These are phyloP conservation scores for Inga laurina DNA, from an alignment of 306 rosid species.

Conservation along the genomic window DNA sequence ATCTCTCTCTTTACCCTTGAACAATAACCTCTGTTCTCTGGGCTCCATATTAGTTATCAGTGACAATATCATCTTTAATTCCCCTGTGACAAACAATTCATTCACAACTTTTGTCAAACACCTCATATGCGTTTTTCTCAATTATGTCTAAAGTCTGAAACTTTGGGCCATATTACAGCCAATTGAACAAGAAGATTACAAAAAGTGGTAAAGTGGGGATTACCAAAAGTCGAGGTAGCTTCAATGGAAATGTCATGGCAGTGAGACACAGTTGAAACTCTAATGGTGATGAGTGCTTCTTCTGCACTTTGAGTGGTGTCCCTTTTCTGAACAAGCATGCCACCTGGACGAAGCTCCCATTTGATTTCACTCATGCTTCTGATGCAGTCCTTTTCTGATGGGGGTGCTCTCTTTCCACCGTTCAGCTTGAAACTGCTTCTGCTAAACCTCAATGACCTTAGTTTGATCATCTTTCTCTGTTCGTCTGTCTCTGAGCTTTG, in stretches of 20 bases:
- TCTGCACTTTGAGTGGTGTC: conserved; percentile 50
- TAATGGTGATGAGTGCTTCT: conserved; percentile 62
- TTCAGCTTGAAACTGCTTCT: conserved; percentile 66
- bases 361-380: conserved; percentile 56
- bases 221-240: conserved; percentile 87
- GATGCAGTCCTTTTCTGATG: conserved; percentile 35
- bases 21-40: conserved; percentile 79
- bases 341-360: conserved; percentile 98
- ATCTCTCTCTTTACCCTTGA: conserved; percentile 89
- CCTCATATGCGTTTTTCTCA: neutral
- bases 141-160: neutral
- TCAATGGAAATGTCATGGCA: conserved; percentile 78
- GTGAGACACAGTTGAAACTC: conserved; percentile 76
- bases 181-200: neutral
- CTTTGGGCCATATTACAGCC: neutral
- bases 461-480: conserved; percentile 70
- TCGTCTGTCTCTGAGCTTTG: neutral
- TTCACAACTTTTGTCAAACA: conserved; percentile 22
- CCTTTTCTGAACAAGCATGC: conserved; percentile 95
- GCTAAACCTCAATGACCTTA: conserved; percentile 76
- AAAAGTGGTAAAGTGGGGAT: neutral
- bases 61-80: conserved; percentile 75
- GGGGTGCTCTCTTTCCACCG: conserved; percentile 37
- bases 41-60: conserved; percentile 73
- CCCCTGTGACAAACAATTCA: conserved; percentile 49